Conservation (phyloP, 345 rosid species). For the Eucalyptus lansdowneana region DNA sequence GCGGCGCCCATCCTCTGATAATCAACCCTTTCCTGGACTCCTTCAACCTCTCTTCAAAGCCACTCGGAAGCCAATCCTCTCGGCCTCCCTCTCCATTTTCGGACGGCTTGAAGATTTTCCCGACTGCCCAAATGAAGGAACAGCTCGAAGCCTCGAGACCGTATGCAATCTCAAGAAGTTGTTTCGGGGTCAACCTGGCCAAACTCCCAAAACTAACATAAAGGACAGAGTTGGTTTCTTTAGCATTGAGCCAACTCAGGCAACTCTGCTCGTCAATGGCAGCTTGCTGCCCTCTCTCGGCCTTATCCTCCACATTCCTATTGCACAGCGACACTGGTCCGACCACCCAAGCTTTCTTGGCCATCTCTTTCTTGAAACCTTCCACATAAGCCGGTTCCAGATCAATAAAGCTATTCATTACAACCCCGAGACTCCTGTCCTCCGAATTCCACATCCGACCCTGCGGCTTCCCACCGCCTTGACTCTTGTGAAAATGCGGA, state of each 20-base stretch:
- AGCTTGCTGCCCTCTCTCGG: slow-evolving; percentile 21
- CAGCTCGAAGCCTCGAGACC: slow-evolving; percentile 29
- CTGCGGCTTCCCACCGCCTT: not conserved
- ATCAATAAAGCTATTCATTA: slow-evolving; percentile 31
- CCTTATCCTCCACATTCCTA: slow-evolving; percentile 15
- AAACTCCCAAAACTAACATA: slow-evolving; percentile 40
- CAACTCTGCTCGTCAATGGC: slow-evolving; percentile 5
- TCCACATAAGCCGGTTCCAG: slow-evolving; percentile 35
- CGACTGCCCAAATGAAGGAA: slow-evolving; percentile 36
- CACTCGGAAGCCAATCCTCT: slow-evolving; percentile 10
- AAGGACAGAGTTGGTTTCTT: slow-evolving; percentile 32
- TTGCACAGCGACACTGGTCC: slow-evolving; percentile 39
- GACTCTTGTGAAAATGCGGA: not conserved
- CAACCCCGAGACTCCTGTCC: slow-evolving; percentile 6
- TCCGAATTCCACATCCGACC: not conserved
- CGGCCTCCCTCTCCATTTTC: not conserved
- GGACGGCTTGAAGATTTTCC: not conserved
- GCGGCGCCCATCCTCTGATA: slow-evolving; percentile 47
- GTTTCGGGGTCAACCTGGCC: slow-evolving; percentile 11
- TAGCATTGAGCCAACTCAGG: slow-evolving; percentile 29
- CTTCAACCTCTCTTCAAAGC: slow-evolving; percentile 19
- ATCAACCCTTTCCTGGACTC: slow-evolving; percentile 16
- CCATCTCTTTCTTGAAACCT: slow-evolving; percentile 9
- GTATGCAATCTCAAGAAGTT: slow-evolving; percentile 24
- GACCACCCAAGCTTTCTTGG: slow-evolving; percentile 26